phyloP scores from a whole-genome alignment of 2,329 filamentous ascomycete genomes.

The Ascochyta fabae region DNA sequence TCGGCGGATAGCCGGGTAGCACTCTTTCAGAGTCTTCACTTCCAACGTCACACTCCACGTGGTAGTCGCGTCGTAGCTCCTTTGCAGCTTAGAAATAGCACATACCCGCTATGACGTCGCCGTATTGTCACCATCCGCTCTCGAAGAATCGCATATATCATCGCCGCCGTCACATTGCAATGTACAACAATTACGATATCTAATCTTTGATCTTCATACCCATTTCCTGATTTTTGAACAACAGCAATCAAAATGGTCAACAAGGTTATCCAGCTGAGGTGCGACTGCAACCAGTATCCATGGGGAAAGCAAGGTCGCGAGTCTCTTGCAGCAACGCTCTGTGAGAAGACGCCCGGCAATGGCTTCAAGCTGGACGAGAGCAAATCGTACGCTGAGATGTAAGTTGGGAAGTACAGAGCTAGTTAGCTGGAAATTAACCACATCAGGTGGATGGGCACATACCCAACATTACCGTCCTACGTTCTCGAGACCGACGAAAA shows the following conservation, averaged over 20 bases:
- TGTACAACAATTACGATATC: neutral
- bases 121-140: constrained; percentile 27
- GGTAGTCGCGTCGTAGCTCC: constrained; percentile 1
- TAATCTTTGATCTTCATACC: neutral
- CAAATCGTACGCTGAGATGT: constrained; percentile 68
- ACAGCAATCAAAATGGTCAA: constrained; percentile 52
- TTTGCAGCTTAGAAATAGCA: constrained; percentile 22
- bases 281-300: constrained; percentile 66
- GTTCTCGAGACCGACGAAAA: constrained; percentile 67
- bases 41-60: constrained; percentile 9
- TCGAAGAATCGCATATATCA: constrained; percentile 6
- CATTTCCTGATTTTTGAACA: neutral
- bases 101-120: constrained; percentile 43
- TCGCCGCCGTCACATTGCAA: neutral
- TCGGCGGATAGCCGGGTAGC: constrained; percentile 5
- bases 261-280: constrained; percentile 61
- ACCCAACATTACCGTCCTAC: constrained; percentile 72
- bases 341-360: constrained; percentile 67
- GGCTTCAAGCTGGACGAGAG: constrained; percentile 69
- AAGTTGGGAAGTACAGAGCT: constrained; percentile 1
- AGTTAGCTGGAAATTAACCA: constrained; percentile 10
- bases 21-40: constrained; percentile 7
- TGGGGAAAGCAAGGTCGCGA: constrained; percentile 74
- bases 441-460: constrained; percentile 73
- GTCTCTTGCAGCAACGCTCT: constrained; percentile 70